Conservation (phyloP, 2,329 filamentous ascomycete genomes). For the Colletotrichum sp. region DNA sequence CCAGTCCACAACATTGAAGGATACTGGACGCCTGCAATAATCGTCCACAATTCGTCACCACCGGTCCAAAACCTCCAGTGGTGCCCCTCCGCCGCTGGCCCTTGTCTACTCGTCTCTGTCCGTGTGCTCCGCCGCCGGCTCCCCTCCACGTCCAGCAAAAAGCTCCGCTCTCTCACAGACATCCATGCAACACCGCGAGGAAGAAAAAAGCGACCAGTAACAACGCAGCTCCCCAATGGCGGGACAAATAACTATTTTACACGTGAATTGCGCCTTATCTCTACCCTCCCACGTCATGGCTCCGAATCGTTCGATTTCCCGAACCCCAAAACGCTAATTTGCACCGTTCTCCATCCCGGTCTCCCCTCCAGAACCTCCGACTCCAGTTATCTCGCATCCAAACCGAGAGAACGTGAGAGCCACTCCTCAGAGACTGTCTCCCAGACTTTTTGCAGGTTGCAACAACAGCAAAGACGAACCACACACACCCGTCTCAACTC, state of each 20-base stretch:
- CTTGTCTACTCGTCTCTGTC: neutral
- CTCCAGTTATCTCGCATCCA: neutral
- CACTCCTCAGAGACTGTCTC: neutral
- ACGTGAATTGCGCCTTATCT: slow-evolving; percentile 20
- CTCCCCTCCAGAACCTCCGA: neutral
- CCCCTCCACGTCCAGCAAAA: neutral
- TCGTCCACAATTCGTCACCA: neutral
- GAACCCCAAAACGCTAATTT: neutral
- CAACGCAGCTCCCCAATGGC: neutral
- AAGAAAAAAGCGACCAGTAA: neutral
- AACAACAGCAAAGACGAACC: neutral
- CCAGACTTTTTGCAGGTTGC: neutral
- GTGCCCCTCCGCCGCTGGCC: neutral
- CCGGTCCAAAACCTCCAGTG: neutral
- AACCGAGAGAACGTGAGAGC: neutral
- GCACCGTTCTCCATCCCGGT: neutral
- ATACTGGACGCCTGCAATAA: neutral
- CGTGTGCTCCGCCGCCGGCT: neutral
- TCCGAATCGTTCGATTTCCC: neutral
- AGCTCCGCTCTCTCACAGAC: neutral
- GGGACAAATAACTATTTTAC: slow-evolving; percentile 20
- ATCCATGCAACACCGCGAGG: neutral
- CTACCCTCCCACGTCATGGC: slow-evolving; percentile 8
- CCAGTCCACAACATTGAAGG: neutral
- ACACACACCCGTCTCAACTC: neutral